phyloP scores from a whole-genome alignment of 495 filamentous ascomycete species.

The Amphirosellinia nigrospora region DNA sequence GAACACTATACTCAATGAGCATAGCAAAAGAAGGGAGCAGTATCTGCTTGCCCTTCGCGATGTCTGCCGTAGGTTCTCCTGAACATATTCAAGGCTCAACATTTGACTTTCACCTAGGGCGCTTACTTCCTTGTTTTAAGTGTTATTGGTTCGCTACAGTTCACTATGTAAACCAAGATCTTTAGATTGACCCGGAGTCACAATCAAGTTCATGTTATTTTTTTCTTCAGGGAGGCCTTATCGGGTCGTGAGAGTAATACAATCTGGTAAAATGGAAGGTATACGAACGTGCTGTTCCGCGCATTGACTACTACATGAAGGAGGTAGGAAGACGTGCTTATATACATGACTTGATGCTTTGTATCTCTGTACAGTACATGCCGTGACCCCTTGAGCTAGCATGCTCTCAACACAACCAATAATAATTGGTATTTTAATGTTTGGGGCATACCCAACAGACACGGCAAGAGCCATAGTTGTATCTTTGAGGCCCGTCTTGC shows the following conservation, averaged over 20 bases:
- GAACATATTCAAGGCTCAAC: neutral
- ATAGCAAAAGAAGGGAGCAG: neutral
- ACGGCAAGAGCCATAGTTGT: constrained; percentile 18
- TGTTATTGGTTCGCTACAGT: neutral
- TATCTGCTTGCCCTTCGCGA: neutral
- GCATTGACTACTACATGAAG: no score
- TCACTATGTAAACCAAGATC: neutral
- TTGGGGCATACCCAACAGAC: constrained; percentile 19
- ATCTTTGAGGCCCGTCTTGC: constrained; percentile 6
- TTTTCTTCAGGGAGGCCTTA: neutral
- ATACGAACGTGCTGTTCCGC: no score
- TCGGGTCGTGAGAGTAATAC: neutral
- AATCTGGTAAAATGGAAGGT: no score
- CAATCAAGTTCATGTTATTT: neutral
- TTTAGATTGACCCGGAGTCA: neutral
- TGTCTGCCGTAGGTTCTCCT: neutral
- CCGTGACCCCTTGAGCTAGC: no score
- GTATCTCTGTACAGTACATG: no score
- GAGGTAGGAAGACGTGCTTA: no score
- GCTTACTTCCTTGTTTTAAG: constrained; percentile 10
- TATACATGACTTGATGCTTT: no score
- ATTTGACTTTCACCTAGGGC: neutral
- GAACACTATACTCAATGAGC: constrained; percentile 8
- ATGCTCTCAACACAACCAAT: neutral
- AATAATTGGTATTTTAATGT: neutral